phyloP scores from a whole-genome alignment of 352 stramenopile genomes.

The Halophytophthora polymorphica region DNA sequence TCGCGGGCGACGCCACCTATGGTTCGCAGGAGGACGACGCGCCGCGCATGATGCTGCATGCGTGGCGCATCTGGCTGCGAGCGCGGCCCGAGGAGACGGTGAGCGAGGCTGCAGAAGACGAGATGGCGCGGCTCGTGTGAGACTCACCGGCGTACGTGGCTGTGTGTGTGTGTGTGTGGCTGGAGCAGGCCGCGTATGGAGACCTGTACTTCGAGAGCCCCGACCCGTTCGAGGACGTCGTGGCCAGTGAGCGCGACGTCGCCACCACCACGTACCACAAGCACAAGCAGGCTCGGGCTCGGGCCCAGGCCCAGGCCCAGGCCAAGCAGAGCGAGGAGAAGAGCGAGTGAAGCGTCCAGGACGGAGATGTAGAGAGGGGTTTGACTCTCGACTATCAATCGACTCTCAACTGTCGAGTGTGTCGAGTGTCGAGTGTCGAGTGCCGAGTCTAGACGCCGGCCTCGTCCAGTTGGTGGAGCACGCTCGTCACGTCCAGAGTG shows the following conservation, averaged over 20 bases:
- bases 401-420: too few relatives aligned
- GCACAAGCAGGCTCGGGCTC: slow-evolving; percentile 14
- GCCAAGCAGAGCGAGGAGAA: slow-evolving; percentile 2
- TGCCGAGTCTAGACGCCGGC: slow-evolving; percentile 34
- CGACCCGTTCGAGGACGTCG: slow-evolving; percentile 67
- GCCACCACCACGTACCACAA: slow-evolving; percentile 61
- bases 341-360: slow-evolving; percentile 1
- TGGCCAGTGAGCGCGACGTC: slow-evolving; percentile 46
- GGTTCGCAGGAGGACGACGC: slow-evolving; percentile 52
- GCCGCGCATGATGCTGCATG: slow-evolving; percentile 83
- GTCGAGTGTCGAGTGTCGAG: too few relatives aligned
- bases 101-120: not conserved
- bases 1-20: slow-evolving; percentile 77
- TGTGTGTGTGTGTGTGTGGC: too few relatives aligned
- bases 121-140: not conserved
- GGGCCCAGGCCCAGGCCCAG: not conserved
- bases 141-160: slow-evolving; percentile 1
- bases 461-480: slow-evolving; percentile 51
- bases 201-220: slow-evolving; percentile 61
- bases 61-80: slow-evolving; percentile 77
- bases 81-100: slow-evolving; percentile 40
- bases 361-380: too few relatives aligned
- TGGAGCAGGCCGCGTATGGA: slow-evolving; percentile 48
- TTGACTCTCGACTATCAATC: too few relatives aligned
- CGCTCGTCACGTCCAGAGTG: slow-evolving; percentile 49